phyloP scores from a whole-genome alignment of 2,329 filamentous ascomycete genomes.

The Helotiales sp. region DNA sequence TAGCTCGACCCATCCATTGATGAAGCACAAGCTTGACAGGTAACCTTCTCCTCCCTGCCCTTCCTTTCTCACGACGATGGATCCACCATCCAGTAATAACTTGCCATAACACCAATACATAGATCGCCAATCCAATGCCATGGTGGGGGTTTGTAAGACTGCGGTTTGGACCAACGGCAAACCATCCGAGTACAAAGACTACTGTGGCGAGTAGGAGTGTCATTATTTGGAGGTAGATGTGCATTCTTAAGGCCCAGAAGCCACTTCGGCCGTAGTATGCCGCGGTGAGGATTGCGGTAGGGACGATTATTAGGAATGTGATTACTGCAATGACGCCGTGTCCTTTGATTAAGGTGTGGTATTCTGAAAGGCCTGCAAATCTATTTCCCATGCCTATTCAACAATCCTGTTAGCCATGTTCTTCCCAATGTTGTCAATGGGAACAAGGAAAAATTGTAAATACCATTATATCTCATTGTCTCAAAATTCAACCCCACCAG shows the following conservation, averaged over 20 bases:
- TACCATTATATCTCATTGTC: conserved; percentile 84
- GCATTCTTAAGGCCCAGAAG: conserved; percentile 63
- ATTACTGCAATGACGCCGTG: conserved; percentile 73
- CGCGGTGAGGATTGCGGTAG: conserved; percentile 70
- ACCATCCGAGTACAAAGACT: conserved; percentile 73
- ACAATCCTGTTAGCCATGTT: background rate
- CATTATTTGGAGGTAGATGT: conserved; percentile 73
- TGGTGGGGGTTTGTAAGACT: conserved; percentile 82
- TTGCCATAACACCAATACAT: conserved; percentile 70
- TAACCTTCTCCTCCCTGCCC: conserved; percentile 44
- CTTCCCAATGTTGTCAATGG: background rate
- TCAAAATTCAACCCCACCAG: conserved; percentile 75
- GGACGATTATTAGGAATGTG: conserved; percentile 73
- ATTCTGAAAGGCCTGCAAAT: conserved; percentile 67
- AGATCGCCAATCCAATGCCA: conserved; percentile 78
- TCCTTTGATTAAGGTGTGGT: conserved; percentile 68
- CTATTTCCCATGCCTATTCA: conserved; percentile 57
- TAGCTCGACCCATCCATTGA: conserved; percentile 79
- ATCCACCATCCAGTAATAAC: conserved; percentile 68
- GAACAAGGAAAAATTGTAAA: conserved; percentile 23
- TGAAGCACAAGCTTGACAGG: conserved; percentile 55
- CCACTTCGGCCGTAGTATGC: conserved; percentile 68
- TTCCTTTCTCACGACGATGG: conserved; percentile 36
- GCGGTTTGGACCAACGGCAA: conserved; percentile 72
- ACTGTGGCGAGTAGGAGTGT: conserved; percentile 68